Evolutionary conservation across 768 basidiomycete species (phyloP).

Genomic region (Cystofilobasidium capitatum): DNA sequence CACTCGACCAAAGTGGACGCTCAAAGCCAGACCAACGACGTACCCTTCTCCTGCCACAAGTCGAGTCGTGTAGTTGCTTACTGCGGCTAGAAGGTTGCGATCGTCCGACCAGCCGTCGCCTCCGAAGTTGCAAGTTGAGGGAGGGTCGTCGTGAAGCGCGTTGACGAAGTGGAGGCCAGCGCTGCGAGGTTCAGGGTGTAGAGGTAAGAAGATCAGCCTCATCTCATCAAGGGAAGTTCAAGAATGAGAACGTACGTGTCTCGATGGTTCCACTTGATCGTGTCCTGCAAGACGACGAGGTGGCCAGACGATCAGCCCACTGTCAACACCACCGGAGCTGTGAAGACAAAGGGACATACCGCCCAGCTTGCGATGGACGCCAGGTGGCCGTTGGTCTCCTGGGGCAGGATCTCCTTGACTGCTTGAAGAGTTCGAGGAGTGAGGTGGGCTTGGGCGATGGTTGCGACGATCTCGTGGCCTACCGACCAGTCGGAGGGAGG

Average conservation of each 20-base stretch:
- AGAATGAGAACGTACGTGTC: too few species aligned
- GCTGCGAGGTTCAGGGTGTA: not conserved
- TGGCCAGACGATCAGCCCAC: too few species aligned
- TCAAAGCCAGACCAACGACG: slow-evolving; percentile 6
- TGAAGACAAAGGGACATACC: slow-evolving; percentile 36
- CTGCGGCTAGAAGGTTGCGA: slow-evolving; percentile 64
- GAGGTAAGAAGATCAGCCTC: too few species aligned
- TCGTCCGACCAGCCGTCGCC: slow-evolving; percentile 57
- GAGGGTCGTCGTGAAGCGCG: slow-evolving; percentile 64
- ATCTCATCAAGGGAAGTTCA: too few species aligned
- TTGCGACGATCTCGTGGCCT: slow-evolving; percentile 89
- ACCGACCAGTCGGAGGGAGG: not conserved
- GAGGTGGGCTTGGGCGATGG: slow-evolving; percentile 85
- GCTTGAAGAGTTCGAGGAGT: slow-evolving; percentile 57
- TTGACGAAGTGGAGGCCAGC: slow-evolving; percentile 48
- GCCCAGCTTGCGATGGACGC: slow-evolving; percentile 84
- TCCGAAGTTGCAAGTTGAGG: slow-evolving; percentile 63
- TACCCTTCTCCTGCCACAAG: slow-evolving; percentile 42
- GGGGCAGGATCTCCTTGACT: slow-evolving; percentile 62
- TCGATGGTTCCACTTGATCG: too few species aligned
- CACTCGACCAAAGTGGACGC: not conserved
- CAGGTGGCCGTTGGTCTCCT: slow-evolving; percentile 55
- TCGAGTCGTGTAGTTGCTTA: slow-evolving; percentile 62
- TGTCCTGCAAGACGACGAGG: too few species aligned
- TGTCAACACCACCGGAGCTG: too few species aligned